phyloP scores from a whole-genome alignment of 805 yeast genomes.

The Debaryomyces tyrocola region DNA sequence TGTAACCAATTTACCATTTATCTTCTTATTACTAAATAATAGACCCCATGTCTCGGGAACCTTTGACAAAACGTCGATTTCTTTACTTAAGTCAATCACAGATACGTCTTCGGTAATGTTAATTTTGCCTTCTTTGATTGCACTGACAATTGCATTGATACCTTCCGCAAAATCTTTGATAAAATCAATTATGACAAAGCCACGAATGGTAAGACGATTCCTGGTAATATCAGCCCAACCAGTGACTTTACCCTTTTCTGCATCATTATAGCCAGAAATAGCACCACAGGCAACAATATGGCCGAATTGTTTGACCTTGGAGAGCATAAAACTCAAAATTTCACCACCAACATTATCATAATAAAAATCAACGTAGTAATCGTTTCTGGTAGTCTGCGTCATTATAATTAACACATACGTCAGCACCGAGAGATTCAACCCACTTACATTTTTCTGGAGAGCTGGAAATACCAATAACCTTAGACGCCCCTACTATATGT shows the following conservation, averaged over 20 bases:
- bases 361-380: slow-evolving; percentile 48
- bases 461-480: slow-evolving; percentile 64
- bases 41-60: slow-evolving; percentile 50
- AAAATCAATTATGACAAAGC: slow-evolving; percentile 52
- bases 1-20: slow-evolving; percentile 52
- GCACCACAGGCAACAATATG: slow-evolving; percentile 60
- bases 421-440: slow-evolving; percentile 57
- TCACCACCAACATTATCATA: slow-evolving; percentile 69
- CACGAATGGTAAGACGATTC: slow-evolving; percentile 52
- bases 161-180: slow-evolving; percentile 33
- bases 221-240: slow-evolving; percentile 46
- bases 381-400: slow-evolving; percentile 20
- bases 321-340: slow-evolving; percentile 46
- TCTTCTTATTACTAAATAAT: slow-evolving; percentile 45
- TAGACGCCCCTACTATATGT: slow-evolving; percentile 49
- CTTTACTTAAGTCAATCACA: slow-evolving; percentile 42
- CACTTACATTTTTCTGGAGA: slow-evolving; percentile 52
- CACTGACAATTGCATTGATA: slow-evolving; percentile 29
- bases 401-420: slow-evolving; percentile 51
- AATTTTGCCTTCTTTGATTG: slow-evolving; percentile 43
- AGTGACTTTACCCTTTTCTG: slow-evolving; percentile 31
- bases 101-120: slow-evolving; percentile 32
- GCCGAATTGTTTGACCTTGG: slow-evolving; percentile 39
- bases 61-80: slow-evolving; percentile 31
- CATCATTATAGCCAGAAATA: slow-evolving; percentile 56